phyloP scores from a whole-genome alignment of 495 filamentous ascomycete species.

The Aspergillus funiculosus region DNA sequence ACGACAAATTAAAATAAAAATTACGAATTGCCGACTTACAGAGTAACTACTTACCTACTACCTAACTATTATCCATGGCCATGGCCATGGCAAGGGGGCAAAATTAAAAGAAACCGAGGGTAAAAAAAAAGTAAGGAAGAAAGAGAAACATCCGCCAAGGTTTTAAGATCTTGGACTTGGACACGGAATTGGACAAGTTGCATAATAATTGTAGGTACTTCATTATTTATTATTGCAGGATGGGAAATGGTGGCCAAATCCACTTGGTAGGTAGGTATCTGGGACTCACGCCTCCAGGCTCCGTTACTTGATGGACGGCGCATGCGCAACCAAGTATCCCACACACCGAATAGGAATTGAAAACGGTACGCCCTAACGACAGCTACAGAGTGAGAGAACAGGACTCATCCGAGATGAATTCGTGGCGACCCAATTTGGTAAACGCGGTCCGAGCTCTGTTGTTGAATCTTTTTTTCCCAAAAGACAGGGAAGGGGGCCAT shows the following conservation, averaged over 20 bases:
- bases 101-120: slow-evolving; percentile 5
- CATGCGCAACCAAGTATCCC: slow-evolving; percentile 9
- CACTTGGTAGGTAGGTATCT: slow-evolving; percentile 10
- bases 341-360: slow-evolving; percentile 13
- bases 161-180: slow-evolving; percentile 14
- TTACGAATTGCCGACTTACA: no score
- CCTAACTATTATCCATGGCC: no score
- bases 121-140: slow-evolving; percentile 9
- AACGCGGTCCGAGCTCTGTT: slow-evolving; percentile 17
- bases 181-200: no score
- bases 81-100: no score
- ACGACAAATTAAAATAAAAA: background rate
- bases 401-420: slow-evolving; percentile 11
- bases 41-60: no score
- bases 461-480: background rate
- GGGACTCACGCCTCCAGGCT: no score
- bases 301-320: no score
- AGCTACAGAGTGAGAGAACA: no score
- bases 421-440: slow-evolving; percentile 18
- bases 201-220: no score
- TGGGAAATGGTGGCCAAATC: slow-evolving; percentile 5
- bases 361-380: background rate
- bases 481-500: background rate
- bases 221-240: slow-evolving; percentile 16
- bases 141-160: slow-evolving; percentile 9